phyloP scores from a whole-genome alignment of 176 grass and related monocot species.

The Oropetium thomaeum region DNA sequence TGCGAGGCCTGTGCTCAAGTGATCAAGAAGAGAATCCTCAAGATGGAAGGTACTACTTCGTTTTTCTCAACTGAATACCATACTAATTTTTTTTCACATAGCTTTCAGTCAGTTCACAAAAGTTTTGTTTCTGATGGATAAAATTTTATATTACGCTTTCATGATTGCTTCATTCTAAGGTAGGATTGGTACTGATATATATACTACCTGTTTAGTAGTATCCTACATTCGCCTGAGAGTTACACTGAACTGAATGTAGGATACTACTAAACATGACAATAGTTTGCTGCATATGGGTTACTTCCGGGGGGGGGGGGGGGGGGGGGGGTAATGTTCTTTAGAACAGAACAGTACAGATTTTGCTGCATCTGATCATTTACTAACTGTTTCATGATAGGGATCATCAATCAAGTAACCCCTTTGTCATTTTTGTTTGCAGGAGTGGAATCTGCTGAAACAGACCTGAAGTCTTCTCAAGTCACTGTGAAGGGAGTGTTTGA shows the following conservation, averaged over 20 bases:
- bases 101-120: background rate
- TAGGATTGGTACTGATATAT: no score
- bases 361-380: background rate
- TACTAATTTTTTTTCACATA: conserved; percentile 14
- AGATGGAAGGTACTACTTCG: conserved; percentile 89
- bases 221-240: no score
- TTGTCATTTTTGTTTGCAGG: conserved; percentile 29
- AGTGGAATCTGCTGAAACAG: conserved; percentile 63
- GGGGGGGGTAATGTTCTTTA: background rate
- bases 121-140: conserved; percentile 2
- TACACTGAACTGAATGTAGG: no score
- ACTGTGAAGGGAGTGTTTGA: conserved; percentile 67
- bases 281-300: background rate
- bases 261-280: no score
- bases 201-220: no score
- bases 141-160: background rate
- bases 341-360: background rate
- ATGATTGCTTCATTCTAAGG: conserved; percentile 1
- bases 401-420: background rate
- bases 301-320: no score
- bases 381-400: background rate
- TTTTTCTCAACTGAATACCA: no score
- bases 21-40: conserved; percentile 78
- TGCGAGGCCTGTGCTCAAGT: conserved; percentile 70
- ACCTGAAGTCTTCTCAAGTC: conserved; percentile 68